A percentile compares a stretch with the other conserved stretches of the same genome.
phyloP scores from a whole-genome alignment of 2,329 filamentous ascomycete species.

The Alternaria gaisen region DNA sequence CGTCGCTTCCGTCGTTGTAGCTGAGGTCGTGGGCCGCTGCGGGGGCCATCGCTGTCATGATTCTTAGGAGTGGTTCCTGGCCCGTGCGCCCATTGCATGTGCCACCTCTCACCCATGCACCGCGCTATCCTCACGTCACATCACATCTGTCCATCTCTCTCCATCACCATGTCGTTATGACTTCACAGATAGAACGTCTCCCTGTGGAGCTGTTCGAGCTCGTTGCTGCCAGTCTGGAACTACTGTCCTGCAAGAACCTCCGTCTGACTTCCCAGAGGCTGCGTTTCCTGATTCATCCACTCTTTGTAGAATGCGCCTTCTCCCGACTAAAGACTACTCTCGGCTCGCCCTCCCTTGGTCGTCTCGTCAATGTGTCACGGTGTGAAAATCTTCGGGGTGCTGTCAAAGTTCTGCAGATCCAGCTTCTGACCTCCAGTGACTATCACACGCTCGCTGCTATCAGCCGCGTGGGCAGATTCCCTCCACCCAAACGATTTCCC shows the following conservation, averaged over 20 bases:
- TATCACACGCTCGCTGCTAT: constrained; percentile 34
- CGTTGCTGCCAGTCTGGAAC: constrained; percentile 27
- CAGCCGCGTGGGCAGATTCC: constrained; percentile 33
- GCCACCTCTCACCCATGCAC: background rate
- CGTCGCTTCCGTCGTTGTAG: constrained; percentile 10
- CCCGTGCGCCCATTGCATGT: constrained; percentile 1
- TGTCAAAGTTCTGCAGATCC: constrained; percentile 35
- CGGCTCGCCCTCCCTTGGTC: constrained; percentile 33
- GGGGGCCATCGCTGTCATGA: constrained; percentile 18
- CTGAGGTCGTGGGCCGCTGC: constrained; percentile 1
- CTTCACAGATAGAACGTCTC: constrained; percentile 36
- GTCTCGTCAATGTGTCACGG: constrained; percentile 28
- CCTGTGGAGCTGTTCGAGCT: constrained; percentile 43
- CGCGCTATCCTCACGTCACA: background rate
- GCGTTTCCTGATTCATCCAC: constrained; percentile 29
- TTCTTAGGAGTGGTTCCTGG: constrained; percentile 6
- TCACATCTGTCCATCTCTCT: background rate
- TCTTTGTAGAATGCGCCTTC: constrained; percentile 36
- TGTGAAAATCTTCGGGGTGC: constrained; percentile 24
- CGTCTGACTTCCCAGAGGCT: constrained; percentile 38
- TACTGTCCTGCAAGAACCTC: constrained; percentile 27
- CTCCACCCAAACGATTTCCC: constrained; percentile 41
- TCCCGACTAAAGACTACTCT: constrained; percentile 34
- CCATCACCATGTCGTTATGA: constrained; percentile 21
- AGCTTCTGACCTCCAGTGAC: constrained; percentile 34